These are phyloP conservation scores for Herpetomonas tarakana DNA, from an alignment of 208 protist genomes.

Conservation along the genomic window DNA sequence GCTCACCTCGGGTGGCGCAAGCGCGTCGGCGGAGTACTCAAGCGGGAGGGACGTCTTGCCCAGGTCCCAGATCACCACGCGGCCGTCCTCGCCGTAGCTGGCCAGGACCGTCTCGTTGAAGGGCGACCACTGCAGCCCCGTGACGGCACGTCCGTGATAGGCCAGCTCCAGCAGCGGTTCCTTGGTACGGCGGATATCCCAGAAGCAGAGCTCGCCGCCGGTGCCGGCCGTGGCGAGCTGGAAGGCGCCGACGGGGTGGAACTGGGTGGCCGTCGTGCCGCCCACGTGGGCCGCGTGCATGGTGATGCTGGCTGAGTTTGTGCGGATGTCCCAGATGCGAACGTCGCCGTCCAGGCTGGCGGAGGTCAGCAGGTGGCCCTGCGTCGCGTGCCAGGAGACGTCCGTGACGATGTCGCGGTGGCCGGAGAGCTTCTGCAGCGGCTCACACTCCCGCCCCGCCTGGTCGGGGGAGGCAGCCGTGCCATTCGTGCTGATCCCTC, in stretches of 20 bases:
- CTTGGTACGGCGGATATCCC: conserved; percentile 45
- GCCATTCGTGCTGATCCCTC: not conserved
- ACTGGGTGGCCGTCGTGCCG: conserved; percentile 47
- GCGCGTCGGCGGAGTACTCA: conserved; percentile 28
- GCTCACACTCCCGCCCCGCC: conserved; percentile 20
- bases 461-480: conserved; percentile 15
- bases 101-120: conserved; percentile 40
- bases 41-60: conserved; percentile 33
- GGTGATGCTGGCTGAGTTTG: conserved; percentile 13
- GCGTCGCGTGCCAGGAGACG: conserved; percentile 90
- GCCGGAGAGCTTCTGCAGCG: conserved; percentile 32
- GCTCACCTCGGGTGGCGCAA: conserved; percentile 58
- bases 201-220: conserved; percentile 34
- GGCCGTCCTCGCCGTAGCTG: conserved; percentile 45
- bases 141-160: conserved; percentile 47
- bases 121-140: conserved; percentile 53
- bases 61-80: conserved; percentile 56
- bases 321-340: conserved; percentile 85
- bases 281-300: conserved; percentile 29
- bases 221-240: conserved; percentile 43
- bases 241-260: conserved; percentile 43
- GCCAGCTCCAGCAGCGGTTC: conserved; percentile 19
- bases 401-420: conserved; percentile 89
- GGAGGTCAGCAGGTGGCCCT: conserved; percentile 88
- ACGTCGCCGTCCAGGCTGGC: conserved; percentile 94